These are phyloP conservation scores for Wickerhamiella parazyma DNA, from an alignment of 805 yeast species.

Conservation along the genomic window DNA sequence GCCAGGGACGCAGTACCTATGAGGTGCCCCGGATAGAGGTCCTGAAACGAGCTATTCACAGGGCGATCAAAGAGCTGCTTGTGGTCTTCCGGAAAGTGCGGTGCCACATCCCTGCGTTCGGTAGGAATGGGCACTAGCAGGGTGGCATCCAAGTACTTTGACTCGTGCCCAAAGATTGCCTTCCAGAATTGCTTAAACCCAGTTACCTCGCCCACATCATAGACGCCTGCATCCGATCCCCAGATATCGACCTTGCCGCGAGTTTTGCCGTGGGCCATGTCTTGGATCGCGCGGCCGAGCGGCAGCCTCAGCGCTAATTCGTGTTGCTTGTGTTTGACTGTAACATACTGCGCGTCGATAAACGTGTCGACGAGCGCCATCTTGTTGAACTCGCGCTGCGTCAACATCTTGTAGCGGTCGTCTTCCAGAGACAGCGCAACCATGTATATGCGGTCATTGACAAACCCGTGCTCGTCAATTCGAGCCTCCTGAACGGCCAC, in stretches of 20 bases:
- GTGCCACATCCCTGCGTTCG: slow-evolving; percentile 16
- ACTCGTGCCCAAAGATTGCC: background rate
- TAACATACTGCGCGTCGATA: slow-evolving; percentile 14
- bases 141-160: slow-evolving; percentile 11
- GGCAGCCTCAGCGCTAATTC: slow-evolving; percentile 13
- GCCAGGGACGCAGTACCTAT: slow-evolving; percentile 20
- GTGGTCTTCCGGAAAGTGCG: slow-evolving; percentile 8
- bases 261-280: slow-evolving; percentile 4
- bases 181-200: slow-evolving; percentile 9
- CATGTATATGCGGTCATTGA: slow-evolving; percentile 25
- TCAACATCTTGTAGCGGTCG: slow-evolving; percentile 15
- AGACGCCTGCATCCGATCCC: slow-evolving; percentile 20
- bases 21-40: slow-evolving; percentile 23
- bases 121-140: slow-evolving; percentile 17
- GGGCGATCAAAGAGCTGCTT: slow-evolving; percentile 11
- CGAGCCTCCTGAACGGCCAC: slow-evolving; percentile 19
- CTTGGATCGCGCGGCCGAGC: slow-evolving; percentile 2
- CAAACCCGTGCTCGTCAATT: slow-evolving; percentile 24
- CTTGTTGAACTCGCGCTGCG: slow-evolving; percentile 23
- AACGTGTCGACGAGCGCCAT: slow-evolving; percentile 19
- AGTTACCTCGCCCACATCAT: slow-evolving; percentile 16
- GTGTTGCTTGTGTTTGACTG: slow-evolving; percentile 13
- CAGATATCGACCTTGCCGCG: slow-evolving; percentile 17
- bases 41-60: slow-evolving; percentile 21
- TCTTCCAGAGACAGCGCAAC: slow-evolving; percentile 15